Base-by-base conservation (phyloP, 1,284 basidiomycete species). In the Exobasidium rhododendri region DNA sequence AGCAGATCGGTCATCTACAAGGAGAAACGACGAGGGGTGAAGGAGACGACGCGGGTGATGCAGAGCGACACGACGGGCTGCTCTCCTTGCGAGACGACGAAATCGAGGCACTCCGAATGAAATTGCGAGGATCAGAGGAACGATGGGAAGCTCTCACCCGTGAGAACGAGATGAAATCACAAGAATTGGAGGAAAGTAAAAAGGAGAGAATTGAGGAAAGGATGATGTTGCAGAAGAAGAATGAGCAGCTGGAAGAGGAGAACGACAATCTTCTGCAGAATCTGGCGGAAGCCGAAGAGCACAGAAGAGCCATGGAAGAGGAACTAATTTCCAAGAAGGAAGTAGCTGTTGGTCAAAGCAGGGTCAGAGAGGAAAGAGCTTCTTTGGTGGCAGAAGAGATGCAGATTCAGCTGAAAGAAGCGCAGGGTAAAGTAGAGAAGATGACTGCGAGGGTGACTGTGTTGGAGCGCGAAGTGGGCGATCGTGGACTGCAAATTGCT, bases 401-500 rank as follows among this genome's bases (percentile, higher is more conserved):
- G 47, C 47, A 50, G 28, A 26, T 28, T 14, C 14, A 28, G 13
- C 14, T 50, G 14, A 26, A 50, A 13, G 28, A 24, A 28, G 13
- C 28, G 14, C n/a, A 50, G 28, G 28, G 26, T 4, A 28, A 50
- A 26, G 7, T 40, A 50, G 24, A 24, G 28, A 20, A 26, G 47
- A 50, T 50, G 47, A 50, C n/a, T 28, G 24, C n/a, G 4, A n/a
- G 47, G 14, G 24, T 62, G 45, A 13, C 46, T 43, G 31, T 32
- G 30, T 61, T 70, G 35, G 68, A 70, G 47, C 55, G 64, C 29
- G 54, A 66, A 13, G 43, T 68, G 1, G 59, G 63, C 17, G 44
- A 59, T 35, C 61, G 62, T 17, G 66, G 65, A 4, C 54, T 75
- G 10, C 56, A 67, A 31, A 20, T 70, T 2, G 32, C 68, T 45